These are phyloP conservation scores for Xylaria sp. DNA, from an alignment of 495 filamentous ascomycete genomes.

Conservation along the genomic window DNA sequence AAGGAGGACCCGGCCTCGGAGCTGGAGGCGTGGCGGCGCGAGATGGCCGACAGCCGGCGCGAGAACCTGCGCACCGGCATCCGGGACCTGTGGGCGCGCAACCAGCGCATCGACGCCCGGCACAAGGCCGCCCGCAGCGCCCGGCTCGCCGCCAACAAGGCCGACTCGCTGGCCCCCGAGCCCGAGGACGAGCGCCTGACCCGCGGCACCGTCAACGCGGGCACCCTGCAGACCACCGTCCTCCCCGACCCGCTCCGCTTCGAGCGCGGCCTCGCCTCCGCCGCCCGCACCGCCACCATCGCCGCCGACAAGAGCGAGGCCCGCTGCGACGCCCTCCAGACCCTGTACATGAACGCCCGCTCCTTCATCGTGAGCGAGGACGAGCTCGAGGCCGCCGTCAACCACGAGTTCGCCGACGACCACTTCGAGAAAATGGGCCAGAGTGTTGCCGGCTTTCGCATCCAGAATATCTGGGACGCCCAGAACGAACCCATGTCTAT, in stretches of 20 bases:
- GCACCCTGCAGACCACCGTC: slow-evolving; percentile 41
- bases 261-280: slow-evolving; percentile 37
- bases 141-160: slow-evolving; percentile 33
- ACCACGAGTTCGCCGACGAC: slow-evolving; percentile 44
- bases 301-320: slow-evolving; percentile 41
- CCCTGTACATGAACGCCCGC: slow-evolving; percentile 55
- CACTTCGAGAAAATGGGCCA: slow-evolving; percentile 33
- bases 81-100: slow-evolving; percentile 48
- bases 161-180: slow-evolving; percentile 47
- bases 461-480: slow-evolving; percentile 51
- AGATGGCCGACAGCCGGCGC: slow-evolving; percentile 47
- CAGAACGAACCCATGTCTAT: slow-evolving; percentile 42
- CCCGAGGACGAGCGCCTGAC: slow-evolving; percentile 52
- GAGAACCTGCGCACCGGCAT: slow-evolving; percentile 46
- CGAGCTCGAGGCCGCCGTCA: slow-evolving; percentile 47
- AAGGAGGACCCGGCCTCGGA: slow-evolving; percentile 35
- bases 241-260: slow-evolving; percentile 45
- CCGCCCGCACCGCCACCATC: slow-evolving; percentile 31
- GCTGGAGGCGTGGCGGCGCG: slow-evolving; percentile 43
- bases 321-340: slow-evolving; percentile 53
- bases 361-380: slow-evolving; percentile 55
- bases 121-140: slow-evolving; percentile 23
- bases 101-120: slow-evolving; percentile 33
- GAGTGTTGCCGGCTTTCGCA: slow-evolving; percentile 24
- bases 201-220: slow-evolving; percentile 44